Conservation (phyloP, 495 filamentous ascomycete species). For the Lophiostoma macrostomum region DNA sequence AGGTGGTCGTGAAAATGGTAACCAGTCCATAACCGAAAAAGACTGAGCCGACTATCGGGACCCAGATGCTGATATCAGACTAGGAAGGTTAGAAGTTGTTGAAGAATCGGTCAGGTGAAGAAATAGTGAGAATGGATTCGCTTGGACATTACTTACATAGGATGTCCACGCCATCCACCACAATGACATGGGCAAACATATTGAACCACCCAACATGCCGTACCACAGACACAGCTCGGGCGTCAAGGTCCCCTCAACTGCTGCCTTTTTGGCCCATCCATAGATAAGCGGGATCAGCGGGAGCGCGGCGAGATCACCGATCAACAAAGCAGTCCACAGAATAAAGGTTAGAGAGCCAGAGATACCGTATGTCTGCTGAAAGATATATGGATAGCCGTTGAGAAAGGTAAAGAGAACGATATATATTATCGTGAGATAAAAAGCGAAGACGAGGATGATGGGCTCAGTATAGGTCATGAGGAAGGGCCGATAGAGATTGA, state of each 20-base stretch:
- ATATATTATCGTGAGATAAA: conserved; percentile 64
- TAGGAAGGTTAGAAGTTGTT: too few relatives aligned
- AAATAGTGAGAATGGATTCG: too few relatives aligned
- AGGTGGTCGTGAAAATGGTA: too few relatives aligned
- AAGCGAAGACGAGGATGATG: conserved; percentile 53
- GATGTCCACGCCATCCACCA: conserved; percentile 64
- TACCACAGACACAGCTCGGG: conserved; percentile 60
- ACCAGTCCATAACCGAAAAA: too few relatives aligned
- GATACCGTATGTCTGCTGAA: conserved; percentile 53
- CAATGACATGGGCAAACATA: conserved; percentile 51
- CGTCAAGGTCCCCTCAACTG: conserved; percentile 50
- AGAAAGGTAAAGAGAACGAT: conserved; percentile 67
- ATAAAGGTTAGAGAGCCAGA: conserved; percentile 59
- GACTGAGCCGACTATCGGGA: too few relatives aligned
- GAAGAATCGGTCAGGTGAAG: too few relatives aligned
- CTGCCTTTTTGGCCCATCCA: conserved; percentile 52
- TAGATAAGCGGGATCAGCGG: conserved; percentile 53
- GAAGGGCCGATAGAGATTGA: conserved; percentile 47
- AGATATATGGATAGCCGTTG: conserved; percentile 64
- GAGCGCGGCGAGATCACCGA: conserved; percentile 51
- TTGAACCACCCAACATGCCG: conserved; percentile 52
- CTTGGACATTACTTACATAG: conserved; percentile 41
- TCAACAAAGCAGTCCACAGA: too few relatives aligned
- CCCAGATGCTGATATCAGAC: too few relatives aligned
- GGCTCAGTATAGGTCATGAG: conserved; percentile 46